Evolutionary conservation across 371 early-diverging fungal genomes (phyloP), one percentile per base, ranked within the genome.

Genomic region (Mucor velutinosus): DNA sequence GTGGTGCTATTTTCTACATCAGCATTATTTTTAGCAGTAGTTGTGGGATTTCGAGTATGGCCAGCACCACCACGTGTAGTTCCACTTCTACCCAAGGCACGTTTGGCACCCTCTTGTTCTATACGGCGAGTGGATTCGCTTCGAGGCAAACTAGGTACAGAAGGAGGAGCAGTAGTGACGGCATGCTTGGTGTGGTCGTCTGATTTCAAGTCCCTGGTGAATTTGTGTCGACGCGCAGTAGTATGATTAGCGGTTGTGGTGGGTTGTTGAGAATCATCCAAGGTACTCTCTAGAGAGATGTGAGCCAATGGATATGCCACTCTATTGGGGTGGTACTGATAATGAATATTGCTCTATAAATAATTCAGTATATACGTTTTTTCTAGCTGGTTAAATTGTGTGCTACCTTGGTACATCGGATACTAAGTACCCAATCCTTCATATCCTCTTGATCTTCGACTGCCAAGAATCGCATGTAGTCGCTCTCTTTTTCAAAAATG

Each of bases 361-460:
- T 39, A 64, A 10, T 10, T 59, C 1, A 17, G 33, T 30, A 27
- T 12, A 10, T 29, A 60, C 55, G 45, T 33, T 7, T 7, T n/a
- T 62, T 41, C 33, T 55, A 17, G 19, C 19, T 6, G 27, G 29
- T 14, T 69, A 27, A 23, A 35, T 58, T 29, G 23, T 43, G 30
- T 39, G 68, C 70, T 84, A 90, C 90, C 86, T 92, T 95, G 39
- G 92, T 89, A 47, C 84, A 77, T 14, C 95, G 86, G 29, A 97
- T 84, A n/a, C 92, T 88, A 11, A 88, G 78, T 30, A 96, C 86
- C 96, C 97, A 97, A 64, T 94, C 90, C 61, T 89, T 87, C 72
- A 95, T 74, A 19, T 85, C 76, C 27, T 92, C 93, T 45, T 86
- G 80, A 64, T 86, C 85, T 17, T 93, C 94, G 0, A 90, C 91